Conservation (phyloP, 2,329 filamentous ascomycete species). For the Tolypocladium nubicola region DNA sequence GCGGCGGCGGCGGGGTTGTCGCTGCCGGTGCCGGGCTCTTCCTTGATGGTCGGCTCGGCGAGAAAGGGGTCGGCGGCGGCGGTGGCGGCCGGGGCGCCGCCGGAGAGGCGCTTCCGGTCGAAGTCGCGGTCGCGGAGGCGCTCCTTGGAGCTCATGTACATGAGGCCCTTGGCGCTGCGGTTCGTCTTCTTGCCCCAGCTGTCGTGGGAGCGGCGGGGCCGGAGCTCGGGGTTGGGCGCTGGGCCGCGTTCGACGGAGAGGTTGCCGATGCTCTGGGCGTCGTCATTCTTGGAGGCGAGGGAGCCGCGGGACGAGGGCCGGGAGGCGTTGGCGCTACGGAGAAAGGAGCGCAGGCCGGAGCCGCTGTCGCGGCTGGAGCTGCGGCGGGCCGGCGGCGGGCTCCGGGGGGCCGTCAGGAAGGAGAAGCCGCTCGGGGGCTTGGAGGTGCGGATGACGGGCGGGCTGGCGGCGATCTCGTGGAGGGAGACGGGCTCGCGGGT, state of each 20-base stretch:
- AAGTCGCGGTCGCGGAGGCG: constrained; percentile 50
- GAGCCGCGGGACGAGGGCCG: constrained; percentile 52
- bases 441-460: constrained; percentile 71
- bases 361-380: constrained; percentile 38
- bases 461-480: constrained; percentile 48
- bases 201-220: constrained; percentile 44
- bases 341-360: constrained; percentile 48
- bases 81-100: constrained; percentile 8
- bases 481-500: constrained; percentile 36
- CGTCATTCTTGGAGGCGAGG: constrained; percentile 42
- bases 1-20: constrained; percentile 13
- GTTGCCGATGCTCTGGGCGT: constrained; percentile 52
- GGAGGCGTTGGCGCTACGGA: constrained; percentile 35
- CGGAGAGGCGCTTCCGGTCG: constrained; percentile 44
- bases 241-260: constrained; percentile 49
- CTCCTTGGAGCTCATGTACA: constrained; percentile 68
- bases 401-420: constrained; percentile 54
- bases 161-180: constrained; percentile 46
- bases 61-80: constrained; percentile 38
- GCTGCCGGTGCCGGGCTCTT: constrained; percentile 32
- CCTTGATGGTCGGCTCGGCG: constrained; percentile 42
- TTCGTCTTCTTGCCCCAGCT: constrained; percentile 50
- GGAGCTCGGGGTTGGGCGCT: constrained; percentile 37
- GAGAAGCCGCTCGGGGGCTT: constrained; percentile 72
- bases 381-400: constrained; percentile 30